Evolutionary conservation across 805 yeast genomes (phyloP), one percentile per base, ranked within the genome.

Genomic region (Saccharomycopsis malanga): DNA sequence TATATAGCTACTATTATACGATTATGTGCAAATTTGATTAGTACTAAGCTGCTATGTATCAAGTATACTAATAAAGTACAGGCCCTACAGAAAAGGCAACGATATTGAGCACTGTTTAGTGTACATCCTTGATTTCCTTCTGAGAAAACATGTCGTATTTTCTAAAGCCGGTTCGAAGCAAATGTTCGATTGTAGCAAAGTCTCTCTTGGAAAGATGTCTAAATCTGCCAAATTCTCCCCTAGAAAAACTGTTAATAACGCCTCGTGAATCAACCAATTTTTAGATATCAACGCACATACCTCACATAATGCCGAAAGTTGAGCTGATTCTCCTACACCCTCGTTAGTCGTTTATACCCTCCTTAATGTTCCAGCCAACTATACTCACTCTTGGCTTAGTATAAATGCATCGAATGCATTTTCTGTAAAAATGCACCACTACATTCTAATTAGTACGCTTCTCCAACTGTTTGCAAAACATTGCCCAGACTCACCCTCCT

Each of bases 401-500:
- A 18, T 43, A 35, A 7, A 49, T 46, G 38, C 41, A 24, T 22
- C 53, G 38, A 18, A 52, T 24, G 42, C 55, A 52, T 38, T 46
- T 46, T 43, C 53, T 29, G 35, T 52, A 52, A 20, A 52, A 52
- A 23, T 49, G 53, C 7, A 49, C 30, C 18, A 49, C 55, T 52
- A 24, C 10, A 20, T 10, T 27, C 7, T 9, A 27, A 12, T 27
- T 27, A n/a, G n/a, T n/a, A n/a, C n/a, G n/a, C n/a, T n/a, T n/a
- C n/a, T n/a, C n/a, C n/a, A n/a, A n/a, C n/a, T n/a, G n/a, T n/a
- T n/a, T n/a, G n/a, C n/a, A n/a, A n/a, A n/a, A n/a, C n/a, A n/a
- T n/a, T n/a, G n/a, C n/a, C n/a, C n/a, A 39, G 14, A 38, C 55
- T 7, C 42, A 49, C 55, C 55, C 42, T 52, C 55, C 38, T 44